A percentile compares a stretch with the other conserved stretches of the same genome.
These are phyloP conservation scores for Meira nashicola DNA, from an alignment of 1,284 basidiomycete species.

Conservation along the genomic window DNA sequence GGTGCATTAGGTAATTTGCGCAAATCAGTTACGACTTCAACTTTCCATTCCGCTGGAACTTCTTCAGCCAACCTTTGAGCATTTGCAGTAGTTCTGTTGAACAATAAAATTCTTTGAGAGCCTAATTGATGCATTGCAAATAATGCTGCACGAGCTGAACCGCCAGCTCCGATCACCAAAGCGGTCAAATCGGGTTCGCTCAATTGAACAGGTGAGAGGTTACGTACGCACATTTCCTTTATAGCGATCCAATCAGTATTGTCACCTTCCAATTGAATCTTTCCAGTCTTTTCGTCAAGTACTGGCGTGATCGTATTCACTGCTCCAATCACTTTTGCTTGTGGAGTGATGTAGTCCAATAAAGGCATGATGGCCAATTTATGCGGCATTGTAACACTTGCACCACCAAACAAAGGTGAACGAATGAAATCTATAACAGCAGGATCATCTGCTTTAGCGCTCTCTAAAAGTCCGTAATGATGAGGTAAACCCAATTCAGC, in stretches of 20 bases:
- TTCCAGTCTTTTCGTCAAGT: conserved; percentile 15
- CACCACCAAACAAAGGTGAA: conserved; percentile 79
- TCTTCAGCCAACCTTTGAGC: conserved; percentile 31
- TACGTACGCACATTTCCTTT: conserved; percentile 20
- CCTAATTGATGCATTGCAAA: conserved; percentile 48
- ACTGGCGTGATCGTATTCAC: conserved; percentile 49
- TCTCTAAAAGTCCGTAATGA: conserved; percentile 63
- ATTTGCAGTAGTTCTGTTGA: conserved; percentile 46
- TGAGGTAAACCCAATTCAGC: conserved; percentile 71
- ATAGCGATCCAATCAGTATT: conserved; percentile 53
- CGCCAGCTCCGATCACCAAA: conserved; percentile 51
- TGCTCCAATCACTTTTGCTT: conserved; percentile 46
- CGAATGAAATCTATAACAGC: conserved; percentile 65
- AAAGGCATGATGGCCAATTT: conserved; percentile 42
- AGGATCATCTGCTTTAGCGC: conserved; percentile 62
- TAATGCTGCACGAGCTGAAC: conserved; percentile 47
- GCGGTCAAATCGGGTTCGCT: conserved; percentile 25
- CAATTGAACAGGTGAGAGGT: conserved; percentile 25
- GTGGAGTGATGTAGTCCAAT: conserved; percentile 41
- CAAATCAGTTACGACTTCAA: conserved; percentile 30
- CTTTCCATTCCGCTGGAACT: conserved; percentile 44
- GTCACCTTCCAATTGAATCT: conserved; percentile 33
- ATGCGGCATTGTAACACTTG: conserved; percentile 69
- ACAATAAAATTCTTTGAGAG: conserved; percentile 39
- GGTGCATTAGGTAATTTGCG: conserved; percentile 22